phyloP scores from a whole-genome alignment of 352 stramenopile species.

The Halophytophthora batemanensis region DNA sequence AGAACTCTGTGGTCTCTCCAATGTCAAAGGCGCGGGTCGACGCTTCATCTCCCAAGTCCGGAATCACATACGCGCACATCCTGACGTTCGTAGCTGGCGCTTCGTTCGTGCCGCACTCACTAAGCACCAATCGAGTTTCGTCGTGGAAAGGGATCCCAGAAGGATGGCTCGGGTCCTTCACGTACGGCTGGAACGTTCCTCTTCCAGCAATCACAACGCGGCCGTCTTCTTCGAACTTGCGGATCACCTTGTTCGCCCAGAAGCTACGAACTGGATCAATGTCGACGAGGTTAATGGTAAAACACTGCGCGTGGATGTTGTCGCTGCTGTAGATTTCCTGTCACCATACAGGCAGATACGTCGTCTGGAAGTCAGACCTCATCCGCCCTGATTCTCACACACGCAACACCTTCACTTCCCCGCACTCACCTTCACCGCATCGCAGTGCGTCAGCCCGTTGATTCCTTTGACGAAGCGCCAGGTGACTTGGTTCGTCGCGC shows the following conservation, averaged over 20 bases:
- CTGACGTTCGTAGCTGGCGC: conserved; percentile 13
- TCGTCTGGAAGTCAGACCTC: background rate
- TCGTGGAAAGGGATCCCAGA: conserved; percentile 22
- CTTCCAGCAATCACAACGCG: conserved; percentile 19
- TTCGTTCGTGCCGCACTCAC: conserved; percentile 13
- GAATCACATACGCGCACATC: conserved; percentile 22
- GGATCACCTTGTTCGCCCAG: conserved; percentile 22
- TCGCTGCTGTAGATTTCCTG: conserved; percentile 29
- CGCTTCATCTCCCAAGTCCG: conserved; percentile 17
- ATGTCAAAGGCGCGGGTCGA: conserved; percentile 21
- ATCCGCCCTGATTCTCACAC: too few species aligned
- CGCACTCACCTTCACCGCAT: conserved; percentile 21
- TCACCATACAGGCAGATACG: conserved; percentile 2
- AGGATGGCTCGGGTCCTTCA: conserved; percentile 23
- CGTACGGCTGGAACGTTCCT: conserved; percentile 23
- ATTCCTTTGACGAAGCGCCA: conserved; percentile 27
- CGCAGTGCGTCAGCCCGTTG: conserved; percentile 14
- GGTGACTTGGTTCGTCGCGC: conserved; percentile 18
- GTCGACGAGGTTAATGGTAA: conserved; percentile 15
- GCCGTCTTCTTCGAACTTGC: conserved; percentile 15
- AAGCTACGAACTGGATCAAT: conserved; percentile 14
- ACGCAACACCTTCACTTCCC: background rate
- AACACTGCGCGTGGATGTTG: conserved; percentile 26
- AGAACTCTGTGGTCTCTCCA: conserved; percentile 22
- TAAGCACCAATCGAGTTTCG: conserved; percentile 14